Evolutionary conservation across 352 stramenopile genomes (phyloP).

Genomic region (Phytopythium chamaehyphon): DNA sequence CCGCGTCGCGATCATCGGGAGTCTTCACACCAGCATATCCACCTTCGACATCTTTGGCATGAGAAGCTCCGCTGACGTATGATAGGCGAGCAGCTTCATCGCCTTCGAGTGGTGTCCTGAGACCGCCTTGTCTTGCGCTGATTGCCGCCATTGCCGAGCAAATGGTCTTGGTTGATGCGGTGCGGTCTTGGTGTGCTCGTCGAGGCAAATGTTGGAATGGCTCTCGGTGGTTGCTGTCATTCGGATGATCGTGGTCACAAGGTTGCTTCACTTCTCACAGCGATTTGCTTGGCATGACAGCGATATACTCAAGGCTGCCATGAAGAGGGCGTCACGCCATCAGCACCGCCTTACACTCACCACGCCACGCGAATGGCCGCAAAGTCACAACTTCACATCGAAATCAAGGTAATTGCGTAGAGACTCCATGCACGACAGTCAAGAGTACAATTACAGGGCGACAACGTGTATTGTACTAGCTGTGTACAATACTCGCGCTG

Average conservation of each 20-base stretch:
- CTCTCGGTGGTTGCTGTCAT: not conserved
- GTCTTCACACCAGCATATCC: slow-evolving; percentile 1
- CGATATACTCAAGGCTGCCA: too few relatives aligned
- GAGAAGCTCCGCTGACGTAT: slow-evolving; percentile 3
- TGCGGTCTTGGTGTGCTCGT: not conserved
- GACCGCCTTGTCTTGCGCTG: not conserved
- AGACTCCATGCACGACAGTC: too few relatives aligned
- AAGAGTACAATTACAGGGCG: too few relatives aligned
- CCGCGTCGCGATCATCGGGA: slow-evolving; percentile 4
- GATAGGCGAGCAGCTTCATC: not conserved
- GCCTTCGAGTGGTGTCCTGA: slow-evolving; percentile 4
- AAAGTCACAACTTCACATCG: too few relatives aligned
- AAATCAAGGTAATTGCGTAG: too few relatives aligned
- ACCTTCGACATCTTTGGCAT: not conserved
- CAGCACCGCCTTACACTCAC: too few relatives aligned
- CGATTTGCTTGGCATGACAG: not conserved
- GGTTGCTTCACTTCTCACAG: too few relatives aligned
- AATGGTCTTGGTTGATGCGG: not conserved
- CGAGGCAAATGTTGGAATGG: slow-evolving; percentile 4
- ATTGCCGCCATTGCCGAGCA: not conserved
- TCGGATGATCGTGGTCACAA: not conserved
- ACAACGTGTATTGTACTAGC: too few relatives aligned
- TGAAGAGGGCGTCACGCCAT: too few relatives aligned
- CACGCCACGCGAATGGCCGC: too few relatives aligned
- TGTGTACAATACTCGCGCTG: too few relatives aligned